phyloP scores from a whole-genome alignment of 2,329 filamentous ascomycete genomes.

The Talaromyces sp. region DNA sequence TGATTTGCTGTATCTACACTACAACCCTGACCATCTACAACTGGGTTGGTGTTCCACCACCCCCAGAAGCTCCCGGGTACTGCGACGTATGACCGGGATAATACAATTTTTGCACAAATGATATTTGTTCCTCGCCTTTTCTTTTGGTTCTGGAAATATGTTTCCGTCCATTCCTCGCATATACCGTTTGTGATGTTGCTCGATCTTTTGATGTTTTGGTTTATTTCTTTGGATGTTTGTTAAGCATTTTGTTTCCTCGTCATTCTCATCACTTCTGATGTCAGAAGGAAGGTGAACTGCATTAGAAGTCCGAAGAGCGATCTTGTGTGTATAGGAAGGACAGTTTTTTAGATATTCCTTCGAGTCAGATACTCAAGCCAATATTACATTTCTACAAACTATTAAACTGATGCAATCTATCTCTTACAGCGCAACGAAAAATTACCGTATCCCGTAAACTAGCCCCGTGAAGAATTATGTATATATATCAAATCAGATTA shows the following conservation, averaged over 20 bases:
- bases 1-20: conserved; percentile 88
- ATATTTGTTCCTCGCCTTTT: background rate
- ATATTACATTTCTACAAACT: background rate
- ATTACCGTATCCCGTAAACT: background rate
- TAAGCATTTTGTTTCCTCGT: background rate
- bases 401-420: background rate
- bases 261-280: background rate
- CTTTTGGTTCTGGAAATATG: background rate
- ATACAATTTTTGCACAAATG: background rate
- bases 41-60: conserved; percentile 67
- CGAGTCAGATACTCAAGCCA: background rate
- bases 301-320: conserved; percentile 15
- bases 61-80: conserved; percentile 57
- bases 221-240: background rate
- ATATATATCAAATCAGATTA: background rate
- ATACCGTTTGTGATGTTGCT: background rate
- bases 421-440: background rate
- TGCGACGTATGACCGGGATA: conserved; percentile 51
- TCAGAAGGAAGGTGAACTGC: background rate
- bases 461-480: background rate
- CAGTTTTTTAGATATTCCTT: background rate
- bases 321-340: conserved; percentile 3
- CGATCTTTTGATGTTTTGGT: background rate
- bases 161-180: background rate
- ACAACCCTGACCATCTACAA: conserved; percentile 81